Percentiles rank a stretch among this genome's conserved stretches.
Conservation (phyloP, 2,329 filamentous ascomycete species). For the Ceratocystis variospora region DNA sequence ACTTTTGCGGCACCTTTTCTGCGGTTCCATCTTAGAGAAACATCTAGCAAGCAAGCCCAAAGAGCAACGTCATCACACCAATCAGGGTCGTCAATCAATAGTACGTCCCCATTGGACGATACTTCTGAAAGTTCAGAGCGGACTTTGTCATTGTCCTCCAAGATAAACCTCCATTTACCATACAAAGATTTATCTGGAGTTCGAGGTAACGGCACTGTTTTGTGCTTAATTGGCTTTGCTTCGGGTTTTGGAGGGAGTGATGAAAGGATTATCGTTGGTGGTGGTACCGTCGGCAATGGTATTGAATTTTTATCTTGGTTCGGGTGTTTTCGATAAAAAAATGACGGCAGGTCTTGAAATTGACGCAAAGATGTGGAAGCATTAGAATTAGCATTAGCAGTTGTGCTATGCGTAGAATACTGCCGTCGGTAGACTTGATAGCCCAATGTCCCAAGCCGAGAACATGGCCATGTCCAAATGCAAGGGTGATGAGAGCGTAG, state of each 20-base stretch:
- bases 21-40: slow-evolving; percentile 14
- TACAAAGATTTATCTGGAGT: slow-evolving; percentile 11
- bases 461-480: slow-evolving; percentile 12
- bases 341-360: background rate
- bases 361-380: background rate
- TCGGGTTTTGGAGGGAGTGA: background rate
- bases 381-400: background rate
- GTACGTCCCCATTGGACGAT: background rate
- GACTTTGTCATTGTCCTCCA: slow-evolving; percentile 14
- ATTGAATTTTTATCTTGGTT: background rate
- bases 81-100: slow-evolving; percentile 14
- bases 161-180: slow-evolving; percentile 15
- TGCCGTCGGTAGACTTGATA: background rate
- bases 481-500: slow-evolving; percentile 11
- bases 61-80: slow-evolving; percentile 14
- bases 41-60: slow-evolving; percentile 15
- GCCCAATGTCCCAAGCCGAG: background rate
- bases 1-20: slow-evolving; percentile 12
- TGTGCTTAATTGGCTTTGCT: background rate
- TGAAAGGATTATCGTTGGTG: background rate
- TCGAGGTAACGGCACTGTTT: background rate
- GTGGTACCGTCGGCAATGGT: background rate
- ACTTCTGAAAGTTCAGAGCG: slow-evolving; percentile 7
- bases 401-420: background rate
- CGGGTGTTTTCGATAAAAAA: background rate